phyloP scores from a whole-genome alignment of 2,329 filamentous ascomycete genomes.

The Hypoxylon sp. region DNA sequence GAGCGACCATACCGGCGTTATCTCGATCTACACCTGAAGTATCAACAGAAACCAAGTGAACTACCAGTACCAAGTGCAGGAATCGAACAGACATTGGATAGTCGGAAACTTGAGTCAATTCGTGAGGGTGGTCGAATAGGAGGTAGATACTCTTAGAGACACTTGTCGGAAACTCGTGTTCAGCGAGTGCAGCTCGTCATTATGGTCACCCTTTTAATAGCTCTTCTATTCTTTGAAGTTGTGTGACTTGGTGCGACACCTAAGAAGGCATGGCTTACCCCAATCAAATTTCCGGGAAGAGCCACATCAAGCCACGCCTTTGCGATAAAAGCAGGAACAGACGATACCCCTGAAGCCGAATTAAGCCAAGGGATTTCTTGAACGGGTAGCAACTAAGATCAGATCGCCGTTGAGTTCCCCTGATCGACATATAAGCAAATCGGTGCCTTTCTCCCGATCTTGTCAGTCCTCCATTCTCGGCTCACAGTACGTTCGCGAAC shows the following conservation, averaged over 20 bases:
- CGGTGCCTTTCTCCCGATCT: neutral
- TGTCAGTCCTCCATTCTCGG: neutral
- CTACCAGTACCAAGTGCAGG: neutral
- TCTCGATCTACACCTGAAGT: neutral
- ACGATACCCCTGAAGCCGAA: conserved; percentile 4
- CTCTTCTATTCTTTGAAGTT: conserved; percentile 10
- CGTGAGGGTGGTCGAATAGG: neutral
- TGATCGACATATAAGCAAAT: conserved; percentile 13
- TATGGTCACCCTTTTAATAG: conserved; percentile 1
- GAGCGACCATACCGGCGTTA: neutral
- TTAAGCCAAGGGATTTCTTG: conserved; percentile 21
- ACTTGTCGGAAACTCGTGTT: neutral
- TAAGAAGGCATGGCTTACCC: conserved; percentile 21
- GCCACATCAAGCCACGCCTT: conserved; percentile 29
- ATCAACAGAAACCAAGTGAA: neutral
- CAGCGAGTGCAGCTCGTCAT: neutral
- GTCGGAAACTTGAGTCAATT: neutral
- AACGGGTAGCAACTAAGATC: neutral
- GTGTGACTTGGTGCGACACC: neutral
- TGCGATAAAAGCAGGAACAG: neutral
- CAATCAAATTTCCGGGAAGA: conserved; percentile 35
- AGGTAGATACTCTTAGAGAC: neutral
- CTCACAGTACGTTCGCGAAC: neutral
- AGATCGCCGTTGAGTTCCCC: conserved; percentile 5
- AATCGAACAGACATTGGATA: neutral